Base-by-base conservation (phyloP, 768 basidiomycete species). In the Mycena belliarum region DNA sequence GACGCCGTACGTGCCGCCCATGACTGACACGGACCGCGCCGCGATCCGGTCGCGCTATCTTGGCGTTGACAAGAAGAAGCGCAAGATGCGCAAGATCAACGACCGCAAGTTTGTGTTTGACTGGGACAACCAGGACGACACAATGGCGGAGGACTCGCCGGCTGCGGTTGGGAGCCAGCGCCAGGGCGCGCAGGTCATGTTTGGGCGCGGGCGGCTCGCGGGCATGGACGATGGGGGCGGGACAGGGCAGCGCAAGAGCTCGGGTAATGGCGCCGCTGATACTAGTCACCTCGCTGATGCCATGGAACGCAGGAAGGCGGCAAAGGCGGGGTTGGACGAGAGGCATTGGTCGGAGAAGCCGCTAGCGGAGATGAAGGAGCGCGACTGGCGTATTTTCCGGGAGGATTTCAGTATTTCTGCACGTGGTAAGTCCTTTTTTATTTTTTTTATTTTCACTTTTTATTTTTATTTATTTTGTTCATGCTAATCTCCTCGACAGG, bases 101-200 rank as follows among this genome's bases (percentile, higher is more conserved):
- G 94, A 95, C 72, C 87, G 93, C 73, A 96, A 96, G 74, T 94
- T 98, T 69, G 92, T 96, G n/a, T 99, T 99, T 68, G 97, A 98
- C 71, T 99, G 97, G 97, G 95, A 96, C 68, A 87, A 87, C 47
- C 90, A 89, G 70, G 97, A 99, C 66, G 97, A 99, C 71, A 99
- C 97, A 15, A 88, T 91, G 67, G 77, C 84, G 9, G 85, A 82
- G 28, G 91, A 91, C 67, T 84, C 89, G 16, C 87, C 88, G n/a
- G 78, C 83, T 15, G 86, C 86, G 7, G 81, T 83, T 6, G 89
- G 88, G 2, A 80, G 80, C 50, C 85, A 86, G 52, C 79, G 89
- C 25, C 91, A 92, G 69, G 89, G 89, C 18, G 90, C 91, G 3
- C 89, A 91, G 66, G 84, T 93, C 38, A 93, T 93, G 90, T 93